phyloP scores from a whole-genome alignment of 495 filamentous ascomycete genomes.

The Parachaetomium inaequale region DNA sequence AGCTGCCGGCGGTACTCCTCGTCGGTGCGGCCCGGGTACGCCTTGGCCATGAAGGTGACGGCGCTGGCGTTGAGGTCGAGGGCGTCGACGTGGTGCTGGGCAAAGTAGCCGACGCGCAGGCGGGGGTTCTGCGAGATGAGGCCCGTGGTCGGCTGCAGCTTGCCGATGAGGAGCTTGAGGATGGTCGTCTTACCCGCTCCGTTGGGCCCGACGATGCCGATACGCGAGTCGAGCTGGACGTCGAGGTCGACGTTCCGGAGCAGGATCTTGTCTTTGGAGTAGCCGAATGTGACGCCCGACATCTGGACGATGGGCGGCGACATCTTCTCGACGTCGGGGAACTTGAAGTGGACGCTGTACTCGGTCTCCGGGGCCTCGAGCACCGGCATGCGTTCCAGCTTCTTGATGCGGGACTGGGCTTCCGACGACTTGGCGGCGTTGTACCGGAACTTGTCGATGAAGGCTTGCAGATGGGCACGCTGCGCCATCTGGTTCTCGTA shows the following conservation, averaged over 20 bases:
- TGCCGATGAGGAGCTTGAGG: slow-evolving; percentile 87
- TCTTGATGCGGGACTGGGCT: slow-evolving; percentile 97
- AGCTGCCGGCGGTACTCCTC: slow-evolving; percentile 96
- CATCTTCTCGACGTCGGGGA: slow-evolving; percentile 96
- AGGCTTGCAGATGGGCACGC: slow-evolving; percentile 83
- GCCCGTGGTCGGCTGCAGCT: slow-evolving; percentile 71
- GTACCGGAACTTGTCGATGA: slow-evolving; percentile 99
- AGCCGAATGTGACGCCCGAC: slow-evolving; percentile 87
- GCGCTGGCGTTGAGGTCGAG: slow-evolving; percentile 83
- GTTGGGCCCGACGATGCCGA: slow-evolving; percentile 98
- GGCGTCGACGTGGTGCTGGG: slow-evolving; percentile 97
- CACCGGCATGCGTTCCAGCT: slow-evolving; percentile 92
- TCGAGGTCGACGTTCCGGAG: slow-evolving; percentile 86
- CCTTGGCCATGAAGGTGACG: slow-evolving; percentile 92
- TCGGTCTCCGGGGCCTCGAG: slow-evolving; percentile 88
- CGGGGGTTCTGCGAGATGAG: slow-evolving; percentile 83
- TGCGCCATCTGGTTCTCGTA: slow-evolving; percentile 98
- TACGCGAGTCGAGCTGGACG: slow-evolving; percentile 95
- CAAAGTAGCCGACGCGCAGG: slow-evolving; percentile 91
- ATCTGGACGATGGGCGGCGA: slow-evolving; percentile 98
- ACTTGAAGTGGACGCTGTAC: slow-evolving; percentile 95
- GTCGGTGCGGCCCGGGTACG: slow-evolving; percentile 83
- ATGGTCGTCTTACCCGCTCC: slow-evolving; percentile 98
- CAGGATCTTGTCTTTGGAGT: slow-evolving; percentile 73
- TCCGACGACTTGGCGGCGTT: slow-evolving; percentile 98